Percentiles rank a stretch among this genome's conserved stretches.
Conservation (phyloP, 495 filamentous ascomycete genomes). For the Neurospora terricola region DNA sequence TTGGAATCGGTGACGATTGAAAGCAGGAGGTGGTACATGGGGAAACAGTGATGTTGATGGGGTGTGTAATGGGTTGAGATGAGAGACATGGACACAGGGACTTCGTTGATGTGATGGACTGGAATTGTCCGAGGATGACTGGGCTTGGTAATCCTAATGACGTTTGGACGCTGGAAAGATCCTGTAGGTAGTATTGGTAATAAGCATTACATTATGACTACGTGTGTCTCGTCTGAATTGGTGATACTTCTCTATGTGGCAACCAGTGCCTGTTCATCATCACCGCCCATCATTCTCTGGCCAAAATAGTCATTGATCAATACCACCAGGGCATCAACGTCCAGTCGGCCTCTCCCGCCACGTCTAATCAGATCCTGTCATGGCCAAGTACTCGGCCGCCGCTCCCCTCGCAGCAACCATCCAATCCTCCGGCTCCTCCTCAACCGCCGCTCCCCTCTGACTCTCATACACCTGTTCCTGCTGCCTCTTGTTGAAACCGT, state of each 20-base stretch:
- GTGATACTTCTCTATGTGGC: not conserved
- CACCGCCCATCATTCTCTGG: too few species aligned
- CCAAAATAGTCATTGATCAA: too few species aligned
- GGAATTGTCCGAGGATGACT: not conserved
- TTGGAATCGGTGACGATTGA: not conserved
- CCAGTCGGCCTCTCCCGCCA: not conserved
- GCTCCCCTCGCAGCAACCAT: not conserved
- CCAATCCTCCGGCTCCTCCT: not conserved
- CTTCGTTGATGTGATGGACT: not conserved
- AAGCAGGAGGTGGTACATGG: too few species aligned
- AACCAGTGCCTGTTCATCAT: not conserved
- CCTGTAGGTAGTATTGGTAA: not conserved
- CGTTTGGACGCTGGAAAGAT: not conserved
- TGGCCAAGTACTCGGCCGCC: not conserved
- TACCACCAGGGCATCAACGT: not conserved
- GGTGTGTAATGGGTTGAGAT: not conserved
- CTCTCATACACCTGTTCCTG: not conserved
- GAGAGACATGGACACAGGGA: not conserved
- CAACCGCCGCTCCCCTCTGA: not conserved
- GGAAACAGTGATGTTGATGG: not conserved
- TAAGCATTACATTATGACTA: not conserved
- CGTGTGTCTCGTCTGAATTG: not conserved
- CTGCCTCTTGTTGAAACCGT: not conserved
- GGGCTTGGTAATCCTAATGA: not conserved
- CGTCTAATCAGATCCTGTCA: not conserved